These are phyloP conservation scores for Metschnikowia cubensis DNA, from an alignment of 805 yeast genomes.

Conservation along the genomic window DNA sequence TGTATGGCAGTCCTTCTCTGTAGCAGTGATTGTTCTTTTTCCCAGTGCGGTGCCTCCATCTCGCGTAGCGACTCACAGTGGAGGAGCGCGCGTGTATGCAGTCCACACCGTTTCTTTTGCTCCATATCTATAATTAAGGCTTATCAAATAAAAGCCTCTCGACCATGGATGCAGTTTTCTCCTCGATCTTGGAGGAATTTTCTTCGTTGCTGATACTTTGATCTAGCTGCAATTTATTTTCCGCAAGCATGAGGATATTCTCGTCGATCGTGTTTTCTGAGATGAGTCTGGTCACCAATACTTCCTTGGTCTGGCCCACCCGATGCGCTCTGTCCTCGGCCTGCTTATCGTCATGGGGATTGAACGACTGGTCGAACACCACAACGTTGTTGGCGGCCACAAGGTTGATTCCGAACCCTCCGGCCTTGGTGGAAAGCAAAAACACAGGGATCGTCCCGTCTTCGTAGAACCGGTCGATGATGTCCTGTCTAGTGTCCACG, in stretches of 20 bases:
- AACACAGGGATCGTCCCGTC: constrained; percentile 81
- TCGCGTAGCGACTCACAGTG: constrained; percentile 5
- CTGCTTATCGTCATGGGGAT: constrained; percentile 97
- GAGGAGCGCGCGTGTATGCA: neutral
- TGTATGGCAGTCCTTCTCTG: neutral
- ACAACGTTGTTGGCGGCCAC: constrained; percentile 93
- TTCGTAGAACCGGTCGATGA: constrained; percentile 85
- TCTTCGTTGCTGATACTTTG: constrained; percentile 47
- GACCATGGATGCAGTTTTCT: constrained; percentile 48
- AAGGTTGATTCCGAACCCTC: constrained; percentile 96
- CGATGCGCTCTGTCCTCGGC: constrained; percentile 99
- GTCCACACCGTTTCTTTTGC: constrained; percentile 2
- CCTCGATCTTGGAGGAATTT: constrained; percentile 44
- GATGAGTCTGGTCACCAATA: constrained; percentile 71
- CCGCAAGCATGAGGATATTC: constrained; percentile 79
- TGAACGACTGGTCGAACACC: constrained; percentile 89
- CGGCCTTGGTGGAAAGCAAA: constrained; percentile 90
- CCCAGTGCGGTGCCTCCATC: constrained; percentile 5
- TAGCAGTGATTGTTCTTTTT: neutral
- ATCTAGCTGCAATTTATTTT: constrained; percentile 87
- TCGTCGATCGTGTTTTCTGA: constrained; percentile 80
- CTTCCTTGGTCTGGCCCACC: constrained; percentile 89
- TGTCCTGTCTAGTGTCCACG: constrained; percentile 87
- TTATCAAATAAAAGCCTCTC: constrained; percentile 43
- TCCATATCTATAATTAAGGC: neutral